Percentiles rank a stretch among this genome's conserved stretches.
Evolutionary conservation across 2,329 filamentous ascomycete genomes (phyloP).

Genomic region (Sarocladium strictum): DNA sequence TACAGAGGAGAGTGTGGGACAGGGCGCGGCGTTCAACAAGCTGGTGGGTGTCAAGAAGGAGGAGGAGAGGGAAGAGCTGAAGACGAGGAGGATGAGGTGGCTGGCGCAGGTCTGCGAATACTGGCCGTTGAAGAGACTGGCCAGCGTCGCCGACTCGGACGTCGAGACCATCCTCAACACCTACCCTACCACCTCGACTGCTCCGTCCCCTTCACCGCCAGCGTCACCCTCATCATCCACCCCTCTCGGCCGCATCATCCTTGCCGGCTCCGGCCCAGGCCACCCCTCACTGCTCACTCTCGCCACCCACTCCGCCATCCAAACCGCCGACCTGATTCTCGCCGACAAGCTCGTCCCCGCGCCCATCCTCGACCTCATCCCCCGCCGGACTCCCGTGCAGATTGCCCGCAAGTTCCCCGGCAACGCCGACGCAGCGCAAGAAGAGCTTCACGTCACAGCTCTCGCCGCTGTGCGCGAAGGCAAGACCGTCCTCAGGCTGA

Average conservation of each 20-base stretch:
- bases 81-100: slow-evolving; percentile 84
- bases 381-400: slow-evolving; percentile 78
- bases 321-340: slow-evolving; percentile 69
- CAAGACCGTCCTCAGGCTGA: slow-evolving; percentile 78
- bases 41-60: slow-evolving; percentile 69
- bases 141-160: slow-evolving; percentile 72
- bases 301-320: slow-evolving; percentile 71
- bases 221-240: slow-evolving; percentile 5
- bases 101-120: slow-evolving; percentile 96
- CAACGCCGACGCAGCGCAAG: slow-evolving; percentile 88
- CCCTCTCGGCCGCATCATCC: slow-evolving; percentile 64
- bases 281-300: slow-evolving; percentile 87
- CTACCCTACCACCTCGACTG: slow-evolving; percentile 43
- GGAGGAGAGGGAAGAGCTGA: slow-evolving; percentile 69
- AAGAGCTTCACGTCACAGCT: slow-evolving; percentile 77
- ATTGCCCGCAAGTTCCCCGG: slow-evolving; percentile 98
- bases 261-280: slow-evolving; percentile 88
- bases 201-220: slow-evolving; percentile 16
- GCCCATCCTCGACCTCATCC: slow-evolving; percentile 81
- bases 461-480: slow-evolving; percentile 60
- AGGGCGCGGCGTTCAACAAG: slow-evolving; percentile 77
- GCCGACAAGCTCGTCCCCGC: slow-evolving; percentile 83
- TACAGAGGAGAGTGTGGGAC: slow-evolving; percentile 60
- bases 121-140: slow-evolving; percentile 83
- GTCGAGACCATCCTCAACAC: slow-evolving; percentile 70